Conservation (phyloP, 352 stramenopile genomes). For the Pythium biforme region DNA sequence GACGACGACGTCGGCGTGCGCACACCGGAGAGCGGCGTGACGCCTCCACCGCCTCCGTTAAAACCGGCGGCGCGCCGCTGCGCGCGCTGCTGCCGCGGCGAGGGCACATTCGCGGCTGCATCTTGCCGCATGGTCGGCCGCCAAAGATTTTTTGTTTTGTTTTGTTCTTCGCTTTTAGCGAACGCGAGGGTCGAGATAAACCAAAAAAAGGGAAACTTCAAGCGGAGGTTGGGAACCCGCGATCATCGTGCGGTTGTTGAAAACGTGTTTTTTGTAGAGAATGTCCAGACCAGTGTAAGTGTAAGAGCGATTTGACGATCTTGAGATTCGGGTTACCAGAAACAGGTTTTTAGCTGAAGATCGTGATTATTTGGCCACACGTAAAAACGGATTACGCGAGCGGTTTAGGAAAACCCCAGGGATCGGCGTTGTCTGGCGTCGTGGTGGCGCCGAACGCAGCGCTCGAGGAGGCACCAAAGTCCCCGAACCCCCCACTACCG, state of each 20-base stretch:
- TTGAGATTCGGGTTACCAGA: too few species aligned
- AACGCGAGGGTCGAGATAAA: too few species aligned
- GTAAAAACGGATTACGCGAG: background rate
- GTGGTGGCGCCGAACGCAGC: background rate
- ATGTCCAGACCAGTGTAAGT: too few species aligned
- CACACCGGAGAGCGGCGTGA: conserved; percentile 4
- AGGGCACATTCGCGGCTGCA: conserved; percentile 6
- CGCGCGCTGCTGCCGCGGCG: conserved; percentile 17
- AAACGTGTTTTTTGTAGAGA: too few species aligned
- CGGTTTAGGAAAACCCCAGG: conserved; percentile 21
- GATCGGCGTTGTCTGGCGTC: background rate
- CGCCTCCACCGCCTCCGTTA: conserved; percentile 5
- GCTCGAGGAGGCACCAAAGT: conserved; percentile 1
- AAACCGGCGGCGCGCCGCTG: conserved; percentile 9
- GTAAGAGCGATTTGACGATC: too few species aligned
- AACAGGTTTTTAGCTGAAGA: background rate
- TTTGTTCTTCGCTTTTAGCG: too few species aligned
- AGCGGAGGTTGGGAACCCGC: too few species aligned
- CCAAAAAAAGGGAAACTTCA: too few species aligned
- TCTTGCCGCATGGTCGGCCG: background rate
- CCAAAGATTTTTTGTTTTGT: background rate
- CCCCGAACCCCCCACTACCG: conserved; percentile 4
- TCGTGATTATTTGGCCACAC: background rate
- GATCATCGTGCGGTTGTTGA: too few species aligned
- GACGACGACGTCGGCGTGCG: conserved; percentile 21